Evolutionary conservation across 2,329 filamentous ascomycete genomes (phyloP).

Genomic region (Raffaelea ambrosiae): DNA sequence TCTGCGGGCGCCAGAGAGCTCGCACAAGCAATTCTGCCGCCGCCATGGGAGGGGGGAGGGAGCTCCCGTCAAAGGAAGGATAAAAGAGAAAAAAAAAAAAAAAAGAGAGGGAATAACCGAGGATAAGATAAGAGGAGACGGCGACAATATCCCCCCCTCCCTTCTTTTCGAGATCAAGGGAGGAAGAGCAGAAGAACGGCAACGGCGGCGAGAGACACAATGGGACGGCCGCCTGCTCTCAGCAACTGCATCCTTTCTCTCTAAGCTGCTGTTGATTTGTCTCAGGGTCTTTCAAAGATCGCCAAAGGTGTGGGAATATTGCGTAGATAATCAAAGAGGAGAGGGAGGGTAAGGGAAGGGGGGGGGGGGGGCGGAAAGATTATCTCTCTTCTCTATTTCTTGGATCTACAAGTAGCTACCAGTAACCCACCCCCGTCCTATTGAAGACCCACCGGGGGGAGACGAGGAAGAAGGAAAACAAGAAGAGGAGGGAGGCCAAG

Average conservation of each 20-base stretch:
- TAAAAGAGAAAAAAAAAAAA: neutral
- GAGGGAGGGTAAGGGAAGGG: too few species aligned
- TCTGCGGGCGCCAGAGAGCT: conserved; percentile 4
- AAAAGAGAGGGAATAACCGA: neutral
- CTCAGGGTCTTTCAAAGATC: too few species aligned
- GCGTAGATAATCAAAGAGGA: too few species aligned
- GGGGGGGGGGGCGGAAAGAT: too few species aligned
- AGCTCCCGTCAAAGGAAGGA: neutral
- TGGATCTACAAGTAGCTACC: too few species aligned
- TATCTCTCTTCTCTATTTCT: too few species aligned
- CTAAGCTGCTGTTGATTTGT: neutral
- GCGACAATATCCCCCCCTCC: too few species aligned
- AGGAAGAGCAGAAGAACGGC: neutral
- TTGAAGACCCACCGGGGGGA: too few species aligned
- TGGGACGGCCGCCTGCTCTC: neutral
- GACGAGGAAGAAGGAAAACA: neutral
- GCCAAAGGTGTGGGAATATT: too few species aligned
- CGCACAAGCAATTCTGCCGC: conserved; percentile 4
- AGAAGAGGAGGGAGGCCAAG: neutral
- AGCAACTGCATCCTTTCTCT: neutral
- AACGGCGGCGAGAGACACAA: neutral
- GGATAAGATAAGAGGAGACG: too few species aligned
- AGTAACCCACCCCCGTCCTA: too few species aligned
- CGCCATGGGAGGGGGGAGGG: neutral
- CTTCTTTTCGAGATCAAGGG: too few species aligned